Base-by-base conservation (phyloP, 768 basidiomycete species). In the Phaffia australis region DNA sequence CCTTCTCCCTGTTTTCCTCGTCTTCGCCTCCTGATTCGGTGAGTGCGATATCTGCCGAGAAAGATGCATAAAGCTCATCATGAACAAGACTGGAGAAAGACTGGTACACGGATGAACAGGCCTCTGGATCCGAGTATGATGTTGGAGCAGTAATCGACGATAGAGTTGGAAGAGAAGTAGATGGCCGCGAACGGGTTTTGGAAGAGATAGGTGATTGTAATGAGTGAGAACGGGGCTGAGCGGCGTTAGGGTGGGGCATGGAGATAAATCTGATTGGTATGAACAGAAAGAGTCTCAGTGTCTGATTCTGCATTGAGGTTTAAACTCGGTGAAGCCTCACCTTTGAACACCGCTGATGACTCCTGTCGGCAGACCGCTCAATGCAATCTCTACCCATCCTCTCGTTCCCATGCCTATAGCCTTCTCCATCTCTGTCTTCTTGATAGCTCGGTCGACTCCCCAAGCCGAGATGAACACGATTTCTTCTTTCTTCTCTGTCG, bases 11-110 rank as follows among this genome's bases (percentile, higher is more conserved):
- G 56, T 71, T 76, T 69, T 72, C 77, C 62, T 69, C 74, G 23
- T 76, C 76, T 27, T 75, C 58, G 74, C 74, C 29, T 56, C 66
- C 57, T 47, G 57, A 49, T 47, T 51, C 49, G 29, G 63, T 42
- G 11, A 55, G 63, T 21, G 63, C 32, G 23, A 14, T 67, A 65
- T 57, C 69, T 35, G 52, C 70, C 71, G 54, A 70, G 63, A 69
- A 73, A 47, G 74, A 70, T 1, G 69, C 65, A 3, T 74, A 74
- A 66, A 88, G 72, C 70, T 87, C 87, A 56, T 84, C 82, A 70
- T 88, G 87, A 21, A 90, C 75, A 5, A 77, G 75, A 6, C 77
- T 76, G 73, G 88, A 87, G 71, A 94, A 87, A 51, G 82, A 81
- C 74, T 93, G 90, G 63, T 91, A 78, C 55, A 75, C 76, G n/a